Base-by-base conservation (phyloP, 495 filamentous ascomycete genomes). In the Annulohypoxylon nitens region DNA sequence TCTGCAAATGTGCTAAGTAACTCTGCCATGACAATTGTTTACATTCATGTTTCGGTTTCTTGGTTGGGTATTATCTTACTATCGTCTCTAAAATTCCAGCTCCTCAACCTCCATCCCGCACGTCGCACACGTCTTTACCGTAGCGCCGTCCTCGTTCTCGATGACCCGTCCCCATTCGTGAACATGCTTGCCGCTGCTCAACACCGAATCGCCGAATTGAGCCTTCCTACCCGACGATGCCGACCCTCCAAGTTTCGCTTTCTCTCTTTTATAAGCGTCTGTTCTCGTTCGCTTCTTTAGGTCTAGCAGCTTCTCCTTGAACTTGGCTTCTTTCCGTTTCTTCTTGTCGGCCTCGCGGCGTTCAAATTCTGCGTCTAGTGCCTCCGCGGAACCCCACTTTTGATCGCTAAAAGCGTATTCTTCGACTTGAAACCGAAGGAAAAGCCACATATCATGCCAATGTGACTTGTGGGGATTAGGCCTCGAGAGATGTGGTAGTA, bases 401-500 rank as follows among this genome's bases (percentile, higher is more conserved):
- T 85, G 78, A 0, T 86, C 89, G 6, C 73, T 41, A 75, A 97
- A 92, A 1, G 93, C 96, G 76, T 97, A 97, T 54, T 92, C 93
- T 75, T 99, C 96, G 1, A 99, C 91, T 76, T 99, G 97, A 67
- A 90, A 98, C 0, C 97, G 91, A 8, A 99, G 84, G 78, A 92
- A 99, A 0, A 99, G 88, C 92, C 96, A 96, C 96, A 99, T 98
- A 83, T 96, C 93, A 76, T 97, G 95, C 93, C 93, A 99, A 37
- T 94, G 94, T 0, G 90, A 89, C 77, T 97, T 97, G 79, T 98
- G 95, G 18, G 96, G 96, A 76, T 99, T 99, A 4, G 97, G 96
- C 26, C 89, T 90, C 68, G 93, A 92, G 0, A 99, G 82, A 78
- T 94, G 94, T 0, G 96, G 96, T 3, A 99, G 85, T 9, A 99